A percentile compares a stretch with the other conserved stretches of the same genome.
These are phyloP conservation scores for Ceratobasidium sp. DNA, from an alignment of 1,284 basidiomycete species.

Conservation along the genomic window DNA sequence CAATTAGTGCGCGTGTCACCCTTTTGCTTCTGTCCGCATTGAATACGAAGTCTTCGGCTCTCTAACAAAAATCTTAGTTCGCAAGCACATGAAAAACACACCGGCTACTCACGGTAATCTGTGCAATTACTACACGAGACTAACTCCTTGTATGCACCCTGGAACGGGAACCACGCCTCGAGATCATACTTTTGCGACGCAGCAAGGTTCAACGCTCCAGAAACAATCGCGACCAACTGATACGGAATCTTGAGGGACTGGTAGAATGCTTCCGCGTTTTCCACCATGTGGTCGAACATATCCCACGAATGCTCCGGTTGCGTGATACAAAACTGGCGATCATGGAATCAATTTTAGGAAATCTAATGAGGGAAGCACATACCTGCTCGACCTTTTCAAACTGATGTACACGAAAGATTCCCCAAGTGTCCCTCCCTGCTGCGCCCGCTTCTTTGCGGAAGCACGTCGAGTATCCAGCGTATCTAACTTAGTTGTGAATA, in stretches of 20 bases:
- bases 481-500: conserved; percentile 45
- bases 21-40: conserved; percentile 86
- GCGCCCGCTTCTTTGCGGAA: conserved; percentile 99
- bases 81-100: conserved; percentile 5
- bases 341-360: conserved; percentile 16
- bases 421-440: conserved; percentile 98
- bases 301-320: conserved; percentile 94
- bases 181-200: conserved; percentile 97
- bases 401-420: conserved; percentile 99
- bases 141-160: conserved; percentile 93
- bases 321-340: conserved; percentile 89
- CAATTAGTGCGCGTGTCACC: conserved; percentile 88
- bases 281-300: conserved; percentile 91
- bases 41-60: conserved; percentile 86
- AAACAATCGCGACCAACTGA: conserved; percentile 94
- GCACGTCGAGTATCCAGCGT: conserved; percentile 82
- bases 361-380: conserved; percentile 37
- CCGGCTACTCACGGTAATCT: conserved; percentile 79
- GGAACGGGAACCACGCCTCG: conserved; percentile 99
- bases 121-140: conserved; percentile 94
- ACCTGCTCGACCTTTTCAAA: conserved; percentile 96
- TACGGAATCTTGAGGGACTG: conserved; percentile 92
- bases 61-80: conserved; percentile 57
- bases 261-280: conserved; percentile 92
- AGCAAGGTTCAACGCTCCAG: conserved; percentile 94